Conservation (phyloP, 805 yeast genomes). For the Nakazawaea pomicola region DNA sequence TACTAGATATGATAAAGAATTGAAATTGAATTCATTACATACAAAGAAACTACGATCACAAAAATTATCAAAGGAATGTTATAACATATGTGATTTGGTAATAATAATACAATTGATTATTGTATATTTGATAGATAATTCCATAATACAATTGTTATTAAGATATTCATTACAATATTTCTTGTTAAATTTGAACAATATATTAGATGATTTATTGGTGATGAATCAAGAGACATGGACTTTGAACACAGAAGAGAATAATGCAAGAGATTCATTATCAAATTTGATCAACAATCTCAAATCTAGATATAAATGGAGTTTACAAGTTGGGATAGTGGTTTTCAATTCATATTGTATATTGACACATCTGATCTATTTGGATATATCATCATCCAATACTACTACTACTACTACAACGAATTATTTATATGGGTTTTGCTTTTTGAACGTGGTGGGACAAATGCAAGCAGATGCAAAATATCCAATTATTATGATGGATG, state of each 20-base stretch:
- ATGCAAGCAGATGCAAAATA: constrained; percentile 9
- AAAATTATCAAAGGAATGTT: constrained; percentile 4
- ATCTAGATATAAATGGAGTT: constrained; percentile 14
- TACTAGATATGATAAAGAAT: neutral
- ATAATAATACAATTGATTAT: neutral
- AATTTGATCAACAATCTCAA: constrained; percentile 14
- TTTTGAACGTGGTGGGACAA: constrained; percentile 26
- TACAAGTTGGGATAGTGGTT: constrained; percentile 3
- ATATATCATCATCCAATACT: too few relatives aligned
- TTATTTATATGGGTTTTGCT: constrained; percentile 18
- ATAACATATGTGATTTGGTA: neutral
- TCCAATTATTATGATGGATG: constrained; percentile 18
- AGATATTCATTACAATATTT: constrained; percentile 18
- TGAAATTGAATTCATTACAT: constrained; percentile 5
- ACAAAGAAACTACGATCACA: constrained; percentile 2
- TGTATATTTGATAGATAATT: constrained; percentile 19
- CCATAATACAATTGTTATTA: constrained; percentile 19
- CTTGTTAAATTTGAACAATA: constrained; percentile 16
- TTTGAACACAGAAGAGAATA: neutral
- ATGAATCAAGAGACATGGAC: constrained; percentile 17
- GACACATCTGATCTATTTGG: constrained; percentile 7
- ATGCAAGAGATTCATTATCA: constrained; percentile 15
- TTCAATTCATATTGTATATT: constrained; percentile 11
- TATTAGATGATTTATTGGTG: constrained; percentile 11
- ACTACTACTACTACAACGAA: constrained; percentile 9